Percentiles rank a stretch among this genome's conserved stretches.
Evolutionary conservation across 306 rosid species (phyloP).

Genomic region (Lathyrus sativus): DNA sequence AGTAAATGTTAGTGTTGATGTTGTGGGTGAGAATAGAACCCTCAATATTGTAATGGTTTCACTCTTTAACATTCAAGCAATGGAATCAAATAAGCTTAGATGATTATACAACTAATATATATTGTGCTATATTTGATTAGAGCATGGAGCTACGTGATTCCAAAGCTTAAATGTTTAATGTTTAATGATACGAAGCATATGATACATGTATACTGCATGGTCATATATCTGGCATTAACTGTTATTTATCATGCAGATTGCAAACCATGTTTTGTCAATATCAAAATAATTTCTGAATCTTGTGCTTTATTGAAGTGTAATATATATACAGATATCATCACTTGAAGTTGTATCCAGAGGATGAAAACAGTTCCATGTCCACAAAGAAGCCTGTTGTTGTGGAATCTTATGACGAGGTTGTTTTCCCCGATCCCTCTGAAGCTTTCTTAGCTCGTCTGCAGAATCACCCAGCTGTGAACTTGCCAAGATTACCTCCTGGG

Average conservation of each 20-base stretch:
- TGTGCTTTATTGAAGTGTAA: constrained; percentile 48
- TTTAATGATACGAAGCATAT: not conserved
- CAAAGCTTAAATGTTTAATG: constrained; percentile 20
- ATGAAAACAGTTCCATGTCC: constrained; percentile 73
- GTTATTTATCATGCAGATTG: constrained; percentile 24
- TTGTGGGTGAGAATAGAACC: not conserved
- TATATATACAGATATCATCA: constrained; percentile 73
- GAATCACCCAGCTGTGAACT: constrained; percentile 54
- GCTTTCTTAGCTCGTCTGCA: constrained; percentile 66
- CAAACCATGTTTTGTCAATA: constrained; percentile 21
- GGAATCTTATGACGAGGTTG: constrained; percentile 72
- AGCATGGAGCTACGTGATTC: constrained; percentile 13
- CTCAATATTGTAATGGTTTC: not conserved
- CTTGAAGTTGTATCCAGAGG: constrained; percentile 82
- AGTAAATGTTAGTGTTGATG: not conserved
- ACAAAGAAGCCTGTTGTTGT: constrained; percentile 77
- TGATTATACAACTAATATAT: constrained; percentile 7
- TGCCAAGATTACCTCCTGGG: constrained; percentile 69
- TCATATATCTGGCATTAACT: constrained; percentile 10
- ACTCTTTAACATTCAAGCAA: not conserved
- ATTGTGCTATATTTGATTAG: constrained; percentile 1
- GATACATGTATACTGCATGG: not conserved
- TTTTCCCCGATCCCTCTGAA: constrained; percentile 74
- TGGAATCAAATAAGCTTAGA: constrained; percentile 2
- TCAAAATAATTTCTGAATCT: constrained; percentile 42